Base-by-base conservation (phyloP, 139 green algal species). In the Tetradesmus obliquus region DNA sequence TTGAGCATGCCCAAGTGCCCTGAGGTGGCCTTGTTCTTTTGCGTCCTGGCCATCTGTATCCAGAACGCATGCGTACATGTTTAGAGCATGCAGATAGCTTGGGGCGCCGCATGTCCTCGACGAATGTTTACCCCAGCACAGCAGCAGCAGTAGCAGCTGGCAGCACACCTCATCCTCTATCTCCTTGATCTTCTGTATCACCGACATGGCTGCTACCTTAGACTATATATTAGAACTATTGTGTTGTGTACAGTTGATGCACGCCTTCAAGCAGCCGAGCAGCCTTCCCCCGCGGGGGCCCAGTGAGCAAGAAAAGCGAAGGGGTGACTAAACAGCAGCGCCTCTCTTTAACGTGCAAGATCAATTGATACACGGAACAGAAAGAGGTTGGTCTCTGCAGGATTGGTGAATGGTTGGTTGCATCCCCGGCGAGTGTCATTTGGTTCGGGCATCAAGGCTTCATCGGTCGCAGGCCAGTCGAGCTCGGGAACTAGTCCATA, bases 11-110 rank as follows among this genome's bases (percentile, higher is more conserved):
- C 98, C 84, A 99, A 90, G 90, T 99, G 98, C 1, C 92, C 95
- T 9, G 90, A 93, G 13, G 98, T 99, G 51, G 98, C 98, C 94
- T 99, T 99, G 93, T 99, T 99, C 94, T 99, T 99, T 94, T 99
- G 98, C n/a, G 98, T 99, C 90, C 95, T 97, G 1, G 97, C 97
- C 98, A 99, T 99, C 97, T 99, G 93, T 66, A 55, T 1, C 7
- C 89, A 24, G 51, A n/a, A 81, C 55, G 5, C 9, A 84, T 13
- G 17, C 81, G 8, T 71, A 13, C 24, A 6, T 62, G 10, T 55
- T 57, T 57, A 32, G 0, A 60, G 55, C 60, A 24, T 20, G 10
- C 17, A n/a, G 10, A 17, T 19, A 66, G 62, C 13, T 8, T 3
- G 5, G 9, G 8, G 3, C 66, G 66, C 51, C 22, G 22, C 17